Percentiles rank a stretch among this genome's conserved stretches.
Conservation (phyloP, 2,329 filamentous ascomycete species). For the Exophiala xenobiotica region DNA sequence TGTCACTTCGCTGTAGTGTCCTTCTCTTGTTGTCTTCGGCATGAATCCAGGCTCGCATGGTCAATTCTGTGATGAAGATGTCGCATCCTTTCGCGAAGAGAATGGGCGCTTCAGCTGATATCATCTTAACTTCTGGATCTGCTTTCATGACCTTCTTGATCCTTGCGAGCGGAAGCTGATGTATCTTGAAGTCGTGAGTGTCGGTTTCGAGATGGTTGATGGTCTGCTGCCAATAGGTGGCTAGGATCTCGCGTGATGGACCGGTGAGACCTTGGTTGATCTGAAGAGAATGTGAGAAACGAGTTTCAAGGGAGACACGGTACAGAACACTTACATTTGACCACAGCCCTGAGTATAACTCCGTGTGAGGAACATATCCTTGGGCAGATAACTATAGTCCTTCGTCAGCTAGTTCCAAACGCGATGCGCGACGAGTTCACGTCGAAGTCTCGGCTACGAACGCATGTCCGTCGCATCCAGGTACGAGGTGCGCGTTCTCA, state of each 20-base stretch:
- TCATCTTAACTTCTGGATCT: conserved; percentile 99
- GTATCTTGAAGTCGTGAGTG: conserved; percentile 96
- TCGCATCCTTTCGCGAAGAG: conserved; percentile 98
- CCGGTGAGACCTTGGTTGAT: conserved; percentile 93
- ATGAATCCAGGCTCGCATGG: conserved; percentile 99
- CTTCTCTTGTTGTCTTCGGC: conserved; percentile 98
- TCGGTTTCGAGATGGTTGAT: conserved; percentile 94
- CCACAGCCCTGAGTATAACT: conserved; percentile 92
- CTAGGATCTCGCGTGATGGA: conserved; percentile 93
- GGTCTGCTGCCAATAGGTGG: conserved; percentile 98
- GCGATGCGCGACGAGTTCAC: neutral
- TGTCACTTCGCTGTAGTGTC: conserved; percentile 92
- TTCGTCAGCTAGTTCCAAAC: neutral
- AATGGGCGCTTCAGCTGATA: conserved; percentile 95
- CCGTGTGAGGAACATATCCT: conserved; percentile 82
- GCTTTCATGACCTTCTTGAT: conserved; percentile 99
- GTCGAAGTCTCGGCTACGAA: neutral
- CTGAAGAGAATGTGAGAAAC: conserved; percentile 45
- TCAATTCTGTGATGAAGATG: conserved; percentile 98
- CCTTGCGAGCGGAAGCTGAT: conserved; percentile 91
- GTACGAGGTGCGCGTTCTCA: no score
- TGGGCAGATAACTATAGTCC: conserved; percentile 70
- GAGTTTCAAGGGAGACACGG: conserved; percentile 8
- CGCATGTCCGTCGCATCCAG: no score
- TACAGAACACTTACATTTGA: conserved; percentile 68